A percentile compares a stretch with the other conserved stretches of the same genome.
Conservation (phyloP, 164 flowering plant species). For the Magnolia sinica region DNA sequence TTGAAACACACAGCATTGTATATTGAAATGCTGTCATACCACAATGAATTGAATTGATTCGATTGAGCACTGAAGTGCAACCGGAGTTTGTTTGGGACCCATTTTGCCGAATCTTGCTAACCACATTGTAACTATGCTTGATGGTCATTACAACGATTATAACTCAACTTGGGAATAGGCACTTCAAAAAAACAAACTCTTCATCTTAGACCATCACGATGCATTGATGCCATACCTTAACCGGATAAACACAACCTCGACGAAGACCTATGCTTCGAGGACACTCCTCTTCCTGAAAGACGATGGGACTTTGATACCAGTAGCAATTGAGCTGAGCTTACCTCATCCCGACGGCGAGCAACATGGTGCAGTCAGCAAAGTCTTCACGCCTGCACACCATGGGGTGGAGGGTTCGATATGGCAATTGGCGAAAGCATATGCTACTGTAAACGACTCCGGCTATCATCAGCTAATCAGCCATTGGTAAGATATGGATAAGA, state of each 20-base stretch:
- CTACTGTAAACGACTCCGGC: slow-evolving; percentile 83
- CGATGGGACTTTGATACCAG: slow-evolving; percentile 71
- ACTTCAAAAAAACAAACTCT: slow-evolving; percentile 45
- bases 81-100: too few relatives aligned
- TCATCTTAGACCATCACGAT: slow-evolving; percentile 86
- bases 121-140: too few relatives aligned
- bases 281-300: slow-evolving; percentile 67
- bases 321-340: slow-evolving; percentile 84
- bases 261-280: slow-evolving; percentile 76
- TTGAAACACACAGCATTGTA: too few relatives aligned
- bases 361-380: slow-evolving; percentile 58
- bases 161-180: slow-evolving; percentile 35
- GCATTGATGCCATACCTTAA: slow-evolving; percentile 73
- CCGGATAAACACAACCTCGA: slow-evolving; percentile 56
- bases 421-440: slow-evolving; percentile 96
- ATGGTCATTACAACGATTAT: background rate
- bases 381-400: slow-evolving; percentile 59
- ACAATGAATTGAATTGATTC: too few relatives aligned
- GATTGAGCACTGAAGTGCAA: too few relatives aligned
- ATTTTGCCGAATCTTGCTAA: too few relatives aligned
- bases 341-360: slow-evolving; percentile 72
- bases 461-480: slow-evolving; percentile 89
- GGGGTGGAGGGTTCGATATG: slow-evolving; percentile 63
- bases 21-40: too few relatives aligned
- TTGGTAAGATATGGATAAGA: slow-evolving; percentile 40